Base-by-base conservation (phyloP, 2,329 filamentous ascomycete genomes). In the Colletotrichum chrysophilum region DNA sequence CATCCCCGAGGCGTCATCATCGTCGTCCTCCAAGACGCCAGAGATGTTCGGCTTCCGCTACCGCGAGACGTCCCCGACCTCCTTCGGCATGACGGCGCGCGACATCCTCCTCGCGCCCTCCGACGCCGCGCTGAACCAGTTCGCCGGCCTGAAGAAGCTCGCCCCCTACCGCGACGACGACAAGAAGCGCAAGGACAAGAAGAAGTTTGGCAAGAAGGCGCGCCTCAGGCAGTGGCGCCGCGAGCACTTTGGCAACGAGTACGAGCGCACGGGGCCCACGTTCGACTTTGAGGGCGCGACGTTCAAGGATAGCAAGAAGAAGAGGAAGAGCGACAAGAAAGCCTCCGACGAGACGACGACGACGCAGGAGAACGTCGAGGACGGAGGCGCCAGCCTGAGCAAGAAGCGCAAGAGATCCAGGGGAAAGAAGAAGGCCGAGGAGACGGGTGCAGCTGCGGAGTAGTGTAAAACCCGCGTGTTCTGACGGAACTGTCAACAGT, bases 101-200 rank as follows among this genome's bases (percentile, higher is more conserved):
- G 97, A 99, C 84, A 98, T 99, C 80, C 91, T 99, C 38, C 90
- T 93, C 82, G 95, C 98, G 78, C 95, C 96, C 1, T 94, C 94
- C 60, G 97, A 99, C 86, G 88, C 92, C 62, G 92, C 93, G 70
- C 91, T 99, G 78, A 99, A 99, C 84, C 90, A 96, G 78, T 99
- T 94, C 82, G 96, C 94, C 7, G 96, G 97, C 8, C 88, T 99
- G 81, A 99, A 99, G 90, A 98, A 98, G 87, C 91, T 98, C 75
- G 96, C 96, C 6, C 89, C 94, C 7, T 99, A 97, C 88, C 91
- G 97, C 72, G 96, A 98, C 82, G 88, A 89, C 4, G 94, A 96
- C 80, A 97, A 97, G 90, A 98, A 98, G 89, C 90, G 91, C 79
- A 94, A 93, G 80, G 97, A 99, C 82, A 92, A 93, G 87, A 98